These are phyloP conservation scores for Stagonosporopsis cucurbitacearum DNA, from an alignment of 2,329 filamentous ascomycete genomes.

Conservation along the genomic window DNA sequence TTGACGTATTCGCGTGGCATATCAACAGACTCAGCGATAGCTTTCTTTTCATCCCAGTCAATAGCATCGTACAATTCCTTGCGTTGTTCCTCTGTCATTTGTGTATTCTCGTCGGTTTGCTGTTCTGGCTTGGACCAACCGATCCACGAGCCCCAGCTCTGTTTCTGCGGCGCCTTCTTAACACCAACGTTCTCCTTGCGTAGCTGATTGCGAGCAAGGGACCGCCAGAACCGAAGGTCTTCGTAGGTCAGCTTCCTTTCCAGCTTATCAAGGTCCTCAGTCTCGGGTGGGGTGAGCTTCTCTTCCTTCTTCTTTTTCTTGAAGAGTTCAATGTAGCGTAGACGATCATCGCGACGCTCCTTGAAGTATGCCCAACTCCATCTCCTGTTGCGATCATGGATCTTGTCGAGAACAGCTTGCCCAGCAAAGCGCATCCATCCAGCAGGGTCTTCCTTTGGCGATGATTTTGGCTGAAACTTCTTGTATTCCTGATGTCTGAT, in stretches of 20 bases:
- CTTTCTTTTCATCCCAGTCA: constrained; percentile 97
- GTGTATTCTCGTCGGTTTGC: constrained; percentile 75
- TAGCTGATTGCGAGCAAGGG: constrained; percentile 88
- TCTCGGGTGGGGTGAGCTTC: constrained; percentile 71
- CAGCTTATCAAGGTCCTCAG: constrained; percentile 73
- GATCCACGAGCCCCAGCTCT: constrained; percentile 90
- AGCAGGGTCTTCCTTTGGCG: constrained; percentile 85
- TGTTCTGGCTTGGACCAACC: constrained; percentile 69
- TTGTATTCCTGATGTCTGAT: constrained; percentile 98
- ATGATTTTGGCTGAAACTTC: constrained; percentile 83
- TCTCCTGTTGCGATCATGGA: constrained; percentile 88
- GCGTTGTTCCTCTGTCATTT: constrained; percentile 93
- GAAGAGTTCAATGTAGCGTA: constrained; percentile 90
- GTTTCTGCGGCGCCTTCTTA: constrained; percentile 75
- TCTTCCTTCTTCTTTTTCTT: constrained; percentile 85
- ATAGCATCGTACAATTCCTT: constrained; percentile 98
- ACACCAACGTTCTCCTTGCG: constrained; percentile 93
- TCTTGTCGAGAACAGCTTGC: constrained; percentile 87
- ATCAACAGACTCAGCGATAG: constrained; percentile 85
- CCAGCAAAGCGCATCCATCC: constrained; percentile 95
- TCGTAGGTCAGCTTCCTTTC: constrained; percentile 93
- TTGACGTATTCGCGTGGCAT: constrained; percentile 90
- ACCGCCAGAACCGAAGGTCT: constrained; percentile 96
- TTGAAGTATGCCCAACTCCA: constrained; percentile 98
- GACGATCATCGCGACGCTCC: constrained; percentile 87